Conservation (phyloP, 2,329 filamentous ascomycete species). For the Dactylellina leptospora region DNA sequence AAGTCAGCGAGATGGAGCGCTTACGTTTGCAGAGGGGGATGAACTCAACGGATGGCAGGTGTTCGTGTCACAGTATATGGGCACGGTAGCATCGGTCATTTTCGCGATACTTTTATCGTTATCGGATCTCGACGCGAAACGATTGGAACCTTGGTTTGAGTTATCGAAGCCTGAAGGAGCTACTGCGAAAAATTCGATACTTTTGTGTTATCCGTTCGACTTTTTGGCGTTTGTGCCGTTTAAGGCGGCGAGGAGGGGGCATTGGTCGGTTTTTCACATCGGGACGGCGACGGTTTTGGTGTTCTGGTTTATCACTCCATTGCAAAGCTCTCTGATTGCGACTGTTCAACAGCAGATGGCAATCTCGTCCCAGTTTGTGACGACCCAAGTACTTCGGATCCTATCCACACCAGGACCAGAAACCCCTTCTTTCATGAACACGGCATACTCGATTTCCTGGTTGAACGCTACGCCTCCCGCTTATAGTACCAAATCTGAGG, state of each 20-base stretch:
- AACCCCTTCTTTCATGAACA: slow-evolving; percentile 42
- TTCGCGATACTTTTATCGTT: slow-evolving; percentile 70
- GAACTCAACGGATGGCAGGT: slow-evolving; percentile 30
- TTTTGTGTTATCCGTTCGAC: slow-evolving; percentile 67
- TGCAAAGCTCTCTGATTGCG: slow-evolving; percentile 68
- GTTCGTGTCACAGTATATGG: slow-evolving; percentile 58
- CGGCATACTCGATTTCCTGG: slow-evolving; percentile 53
- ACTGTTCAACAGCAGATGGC: slow-evolving; percentile 30
- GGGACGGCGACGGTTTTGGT: slow-evolving; percentile 65
- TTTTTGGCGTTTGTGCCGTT: slow-evolving; percentile 63
- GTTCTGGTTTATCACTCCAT: slow-evolving; percentile 67
- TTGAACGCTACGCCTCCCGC: slow-evolving; percentile 46
- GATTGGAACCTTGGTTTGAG: slow-evolving; percentile 70
- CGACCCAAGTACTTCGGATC: slow-evolving; percentile 2
- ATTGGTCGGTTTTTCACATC: slow-evolving; percentile 66
- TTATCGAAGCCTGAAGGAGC: slow-evolving; percentile 65
- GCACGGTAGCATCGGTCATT: slow-evolving; percentile 66
- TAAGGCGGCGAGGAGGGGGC: slow-evolving; percentile 60
- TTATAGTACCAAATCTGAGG: slow-evolving; percentile 50
- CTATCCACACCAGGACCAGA: slow-evolving; percentile 22
- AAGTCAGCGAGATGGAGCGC: slow-evolving; percentile 48
- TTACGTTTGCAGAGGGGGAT: slow-evolving; percentile 34
- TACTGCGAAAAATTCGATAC: slow-evolving; percentile 62
- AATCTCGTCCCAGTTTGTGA: slow-evolving; percentile 33
- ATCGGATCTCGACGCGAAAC: slow-evolving; percentile 69